Evolutionary conservation across 2,329 filamentous ascomycete species (phyloP).

Genomic region (Pseudomassariella vexata): DNA sequence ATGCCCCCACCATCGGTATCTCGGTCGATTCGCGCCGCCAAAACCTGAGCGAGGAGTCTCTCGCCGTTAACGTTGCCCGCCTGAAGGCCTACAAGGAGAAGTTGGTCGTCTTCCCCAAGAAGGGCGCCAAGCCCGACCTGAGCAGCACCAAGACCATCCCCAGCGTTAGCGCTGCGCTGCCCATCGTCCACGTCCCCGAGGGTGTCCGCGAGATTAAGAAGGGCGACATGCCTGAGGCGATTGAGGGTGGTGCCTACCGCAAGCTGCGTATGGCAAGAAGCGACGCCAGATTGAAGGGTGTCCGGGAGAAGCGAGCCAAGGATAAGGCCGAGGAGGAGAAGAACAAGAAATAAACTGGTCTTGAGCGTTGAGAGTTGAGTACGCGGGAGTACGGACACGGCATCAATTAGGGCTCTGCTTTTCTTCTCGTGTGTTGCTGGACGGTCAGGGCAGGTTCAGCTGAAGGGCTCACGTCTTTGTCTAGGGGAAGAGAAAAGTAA

Average conservation of each 20-base stretch:
- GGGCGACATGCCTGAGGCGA: slow-evolving; percentile 67
- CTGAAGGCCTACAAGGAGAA: slow-evolving; percentile 97
- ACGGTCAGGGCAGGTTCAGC: neutral
- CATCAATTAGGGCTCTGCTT: slow-evolving; percentile 27
- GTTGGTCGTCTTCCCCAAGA: slow-evolving; percentile 96
- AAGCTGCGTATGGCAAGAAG: slow-evolving; percentile 79
- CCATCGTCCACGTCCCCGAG: slow-evolving; percentile 63
- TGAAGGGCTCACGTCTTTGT: slow-evolving; percentile 2
- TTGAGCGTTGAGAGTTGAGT: slow-evolving; percentile 11
- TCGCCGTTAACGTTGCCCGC: slow-evolving; percentile 91
- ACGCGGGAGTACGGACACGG: slow-evolving; percentile 28
- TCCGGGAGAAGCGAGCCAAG: slow-evolving; percentile 88
- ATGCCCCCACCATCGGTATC: slow-evolving; percentile 95
- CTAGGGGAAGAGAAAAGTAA: slow-evolving; percentile 6
- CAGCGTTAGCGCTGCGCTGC: slow-evolving; percentile 55
- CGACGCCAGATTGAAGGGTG: slow-evolving; percentile 75
- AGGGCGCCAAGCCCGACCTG: slow-evolving; percentile 79
- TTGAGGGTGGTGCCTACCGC: slow-evolving; percentile 81
- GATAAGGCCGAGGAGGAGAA: slow-evolving; percentile 79
- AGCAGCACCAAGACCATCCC: slow-evolving; percentile 59
- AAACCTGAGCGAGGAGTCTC: slow-evolving; percentile 94
- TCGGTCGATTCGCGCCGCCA: slow-evolving; percentile 91
- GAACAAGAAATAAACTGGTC: slow-evolving; percentile 71
- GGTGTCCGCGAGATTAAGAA: slow-evolving; percentile 73
- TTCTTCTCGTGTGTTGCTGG: slow-evolving; percentile 16